phyloP scores from a whole-genome alignment of 2,329 filamentous ascomycete species.

The Tolypocladium endophyticum region DNA sequence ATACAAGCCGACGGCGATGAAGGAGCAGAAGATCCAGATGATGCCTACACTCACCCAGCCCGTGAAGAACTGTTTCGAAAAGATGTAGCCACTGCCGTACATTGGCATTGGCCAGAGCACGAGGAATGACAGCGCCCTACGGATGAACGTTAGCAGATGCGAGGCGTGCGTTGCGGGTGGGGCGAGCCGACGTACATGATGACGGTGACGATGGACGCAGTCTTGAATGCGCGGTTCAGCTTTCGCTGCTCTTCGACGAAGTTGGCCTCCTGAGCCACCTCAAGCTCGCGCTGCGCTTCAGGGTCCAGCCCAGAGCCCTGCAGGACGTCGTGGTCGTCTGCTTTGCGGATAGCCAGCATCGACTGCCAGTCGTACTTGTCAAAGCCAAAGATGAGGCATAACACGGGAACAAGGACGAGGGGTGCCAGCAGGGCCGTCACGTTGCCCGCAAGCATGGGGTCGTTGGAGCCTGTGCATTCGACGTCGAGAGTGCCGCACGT shows the following conservation, averaged over 20 bases:
- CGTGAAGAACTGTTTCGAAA: conserved; percentile 51
- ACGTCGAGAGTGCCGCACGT: conserved; percentile 61
- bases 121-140: conserved; percentile 54
- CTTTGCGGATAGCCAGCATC: conserved; percentile 70
- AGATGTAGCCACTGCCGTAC: conserved; percentile 70
- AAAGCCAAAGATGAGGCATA: conserved; percentile 48
- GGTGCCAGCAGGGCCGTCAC: conserved; percentile 74
- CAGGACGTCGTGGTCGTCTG: conserved; percentile 66
- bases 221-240: conserved; percentile 41
- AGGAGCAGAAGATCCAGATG: conserved; percentile 61
- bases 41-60: conserved; percentile 64
- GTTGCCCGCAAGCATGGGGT: conserved; percentile 82
- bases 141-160: not conserved
- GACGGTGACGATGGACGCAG: conserved; percentile 25
- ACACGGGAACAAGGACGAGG: conserved; percentile 59
- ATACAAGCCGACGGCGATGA: conserved; percentile 66
- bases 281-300: conserved; percentile 12
- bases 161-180: not conserved
- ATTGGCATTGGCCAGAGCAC: conserved; percentile 89
- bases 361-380: conserved; percentile 80
- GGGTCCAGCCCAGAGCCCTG: conserved; percentile 41
- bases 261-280: conserved; percentile 13
- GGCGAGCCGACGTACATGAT: conserved; percentile 14
- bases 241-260: conserved; percentile 36
- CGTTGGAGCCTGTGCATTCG: conserved; percentile 66